A percentile compares a stretch with the other conserved stretches of the same genome.
Evolutionary conservation across 1,139 yeast species (phyloP).

Genomic region (Lodderomyces theae): DNA sequence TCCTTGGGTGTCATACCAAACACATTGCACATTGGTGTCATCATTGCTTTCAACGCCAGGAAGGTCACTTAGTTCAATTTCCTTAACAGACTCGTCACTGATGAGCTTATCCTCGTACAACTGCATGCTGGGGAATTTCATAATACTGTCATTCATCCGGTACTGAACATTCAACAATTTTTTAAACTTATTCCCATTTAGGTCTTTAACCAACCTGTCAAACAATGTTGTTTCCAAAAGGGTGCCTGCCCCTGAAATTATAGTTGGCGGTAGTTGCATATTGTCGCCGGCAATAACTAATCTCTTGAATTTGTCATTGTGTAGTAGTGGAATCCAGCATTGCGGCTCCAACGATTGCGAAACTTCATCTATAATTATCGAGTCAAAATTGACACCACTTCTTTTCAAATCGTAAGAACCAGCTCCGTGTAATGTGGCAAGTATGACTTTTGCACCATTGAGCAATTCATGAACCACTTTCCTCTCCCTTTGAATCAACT

Average conservation of each 20-base stretch:
- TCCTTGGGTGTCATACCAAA: conserved; percentile 95
- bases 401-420: conserved; percentile 60
- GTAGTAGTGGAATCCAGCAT: conserved; percentile 91
- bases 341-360: conserved; percentile 94
- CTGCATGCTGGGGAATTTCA: conserved; percentile 71
- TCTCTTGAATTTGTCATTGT: conserved; percentile 56
- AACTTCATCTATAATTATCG: conserved; percentile 90
- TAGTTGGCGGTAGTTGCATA: conserved; percentile 80
- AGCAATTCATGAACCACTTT: conserved; percentile 62
- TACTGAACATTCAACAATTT: conserved; percentile 70
- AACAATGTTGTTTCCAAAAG: conserved; percentile 58
- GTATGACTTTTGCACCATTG: conserved; percentile 61
- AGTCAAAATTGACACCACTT: conserved; percentile 57
- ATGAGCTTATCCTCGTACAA: conserved; percentile 61
- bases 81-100: conserved; percentile 62
- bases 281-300: conserved; percentile 84
- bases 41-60: conserved; percentile 44
- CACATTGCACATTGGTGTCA: conserved; percentile 30
- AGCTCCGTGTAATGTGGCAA: conserved; percentile 85
- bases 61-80: conserved; percentile 55
- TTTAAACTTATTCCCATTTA: conserved; percentile 47
- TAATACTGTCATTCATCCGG: conserved; percentile 77
- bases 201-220: conserved; percentile 67
- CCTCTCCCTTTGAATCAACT: conserved; percentile 63
- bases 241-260: conserved; percentile 32